Base-by-base conservation (phyloP, 768 basidiomycete genomes). In the Kwoniella sp. region DNA sequence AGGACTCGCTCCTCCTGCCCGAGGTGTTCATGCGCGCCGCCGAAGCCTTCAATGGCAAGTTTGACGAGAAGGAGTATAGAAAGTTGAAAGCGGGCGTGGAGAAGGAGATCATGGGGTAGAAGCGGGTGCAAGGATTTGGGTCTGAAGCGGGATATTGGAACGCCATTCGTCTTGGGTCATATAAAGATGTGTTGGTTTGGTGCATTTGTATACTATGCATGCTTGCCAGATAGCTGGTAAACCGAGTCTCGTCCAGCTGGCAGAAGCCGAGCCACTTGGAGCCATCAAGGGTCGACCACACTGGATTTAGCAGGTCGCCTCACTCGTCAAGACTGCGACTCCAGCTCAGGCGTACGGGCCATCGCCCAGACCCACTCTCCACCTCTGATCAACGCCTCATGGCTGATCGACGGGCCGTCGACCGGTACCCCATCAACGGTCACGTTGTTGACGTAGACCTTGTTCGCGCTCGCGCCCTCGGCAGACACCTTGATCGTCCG, bases 321-420 rank as follows among this genome's bases (percentile, higher is more conserved):
- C n/a, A n/a, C n/a, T n/a, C n/a, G n/a, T n/a, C n/a, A n/a, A n/a
- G n/a, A n/a, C n/a, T n/a, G n/a, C n/a, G n/a, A n/a, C n/a, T n/a
- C n/a, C n/a, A n/a, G n/a, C n/a, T n/a, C n/a, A n/a, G n/a, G 80
- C 20, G 65, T 67, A 3, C 76, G 77, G 43, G 79, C 82, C 86
- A 88, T 87, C 60, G 81, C 79, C 60, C 87, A 88, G 31, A 75
- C 76, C 14, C 88, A 69, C 7, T 78, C 70, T 0, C 80, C 84
- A 0, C 86, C 85, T 3, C 73, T 57, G 8, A 73, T 73, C n/a
- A 87, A 79, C 44, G 85, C 77, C n/a, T 78, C 78, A 56, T 88
- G 86, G 10, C 50, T 70, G 25, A 89, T 79, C 29, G 84, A 62
- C 0, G 85, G 83, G 3, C 54, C 62, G 0, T 67, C 59, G 10